A percentile compares a stretch with the other conserved stretches of the same genome.
Evolutionary conservation across 2,329 filamentous ascomycete species (phyloP).

Genomic region (Beauveria varroae): DNA sequence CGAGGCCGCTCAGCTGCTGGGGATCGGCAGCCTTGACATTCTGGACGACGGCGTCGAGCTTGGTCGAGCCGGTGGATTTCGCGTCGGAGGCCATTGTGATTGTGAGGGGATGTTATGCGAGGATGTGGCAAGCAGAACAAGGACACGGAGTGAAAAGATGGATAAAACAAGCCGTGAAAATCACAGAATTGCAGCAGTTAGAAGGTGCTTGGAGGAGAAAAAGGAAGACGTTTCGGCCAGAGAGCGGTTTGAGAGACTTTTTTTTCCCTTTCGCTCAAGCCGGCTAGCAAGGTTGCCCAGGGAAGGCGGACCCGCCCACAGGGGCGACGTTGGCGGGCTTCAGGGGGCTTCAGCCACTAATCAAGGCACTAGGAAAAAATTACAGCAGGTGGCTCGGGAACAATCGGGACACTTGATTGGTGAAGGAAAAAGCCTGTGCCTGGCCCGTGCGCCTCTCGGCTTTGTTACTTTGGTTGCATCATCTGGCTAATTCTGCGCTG

Average conservation of each 20-base stretch:
- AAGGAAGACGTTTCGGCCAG: constrained; percentile 6
- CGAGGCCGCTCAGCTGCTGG: constrained; percentile 42
- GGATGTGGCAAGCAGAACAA: constrained; percentile 6
- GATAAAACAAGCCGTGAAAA: constrained; percentile 6
- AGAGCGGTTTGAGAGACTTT: constrained; percentile 12
- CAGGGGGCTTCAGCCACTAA: not conserved
- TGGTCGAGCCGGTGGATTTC: constrained; percentile 32
- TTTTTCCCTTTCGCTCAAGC: constrained; percentile 4
- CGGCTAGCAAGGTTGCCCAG: constrained; percentile 1
- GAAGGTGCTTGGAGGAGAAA: constrained; percentile 11
- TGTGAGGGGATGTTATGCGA: constrained; percentile 19
- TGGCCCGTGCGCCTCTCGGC: constrained; percentile 2
- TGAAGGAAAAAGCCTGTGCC: not conserved
- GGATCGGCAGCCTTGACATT: constrained; percentile 33
- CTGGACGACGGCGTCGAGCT: constrained; percentile 38
- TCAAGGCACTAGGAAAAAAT: constrained; percentile 2
- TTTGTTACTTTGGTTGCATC: not conserved
- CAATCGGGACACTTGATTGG: constrained; percentile 10
- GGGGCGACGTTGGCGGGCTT: not conserved
- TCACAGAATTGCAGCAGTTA: constrained; percentile 9
- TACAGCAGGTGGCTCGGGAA: constrained; percentile 8
- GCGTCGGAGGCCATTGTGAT: constrained; percentile 36
- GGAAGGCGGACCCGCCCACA: not conserved
- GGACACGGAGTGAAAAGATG: constrained; percentile 27
- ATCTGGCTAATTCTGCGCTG: not conserved